These are phyloP conservation scores for Neostapfia colusana DNA, from an alignment of 176 grass and related monocot genomes.

Conservation along the genomic window DNA sequence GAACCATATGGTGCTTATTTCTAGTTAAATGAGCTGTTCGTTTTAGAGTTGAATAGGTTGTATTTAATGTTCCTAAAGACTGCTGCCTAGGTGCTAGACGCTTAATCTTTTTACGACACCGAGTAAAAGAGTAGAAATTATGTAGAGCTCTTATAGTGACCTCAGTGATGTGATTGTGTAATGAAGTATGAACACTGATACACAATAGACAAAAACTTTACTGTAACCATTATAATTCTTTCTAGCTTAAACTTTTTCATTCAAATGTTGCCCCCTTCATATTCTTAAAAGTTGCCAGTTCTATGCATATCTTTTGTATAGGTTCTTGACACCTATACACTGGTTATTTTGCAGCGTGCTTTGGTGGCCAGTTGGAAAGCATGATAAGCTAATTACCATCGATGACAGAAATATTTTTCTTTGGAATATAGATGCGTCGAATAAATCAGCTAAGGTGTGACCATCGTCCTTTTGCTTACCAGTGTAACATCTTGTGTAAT, in stretches of 20 bases:
- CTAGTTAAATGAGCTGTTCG: background rate
- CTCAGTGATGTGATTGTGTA: background rate
- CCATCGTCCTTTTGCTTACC: slow-evolving; percentile 26
- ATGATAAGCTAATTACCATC: slow-evolving; percentile 92
- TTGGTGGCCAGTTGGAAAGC: slow-evolving; percentile 83
- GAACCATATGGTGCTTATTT: background rate
- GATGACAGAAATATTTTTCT: slow-evolving; percentile 84
- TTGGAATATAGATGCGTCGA: slow-evolving; percentile 90
- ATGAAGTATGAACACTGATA: too few relatives aligned
- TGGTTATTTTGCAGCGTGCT: slow-evolving; percentile 70
- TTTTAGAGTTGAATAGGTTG: background rate
- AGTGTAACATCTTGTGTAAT: background rate
- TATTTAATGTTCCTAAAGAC: background rate
- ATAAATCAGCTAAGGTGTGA: slow-evolving; percentile 73
- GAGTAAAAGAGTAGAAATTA: background rate
- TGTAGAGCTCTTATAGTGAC: background rate
- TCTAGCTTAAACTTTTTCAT: background rate
- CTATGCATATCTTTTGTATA: slow-evolving; percentile 11
- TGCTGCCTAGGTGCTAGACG: background rate
- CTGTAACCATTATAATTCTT: background rate
- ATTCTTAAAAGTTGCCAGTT: slow-evolving; percentile 36
- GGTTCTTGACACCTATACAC: slow-evolving; percentile 28
- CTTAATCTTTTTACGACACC: background rate
- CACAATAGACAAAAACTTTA: background rate
- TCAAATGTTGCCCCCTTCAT: background rate